Percentiles rank a stretch among this genome's conserved stretches.
These are phyloP conservation scores for Podospora pseudopauciseta DNA, from an alignment of 495 filamentous ascomycete genomes.

Conservation along the genomic window DNA sequence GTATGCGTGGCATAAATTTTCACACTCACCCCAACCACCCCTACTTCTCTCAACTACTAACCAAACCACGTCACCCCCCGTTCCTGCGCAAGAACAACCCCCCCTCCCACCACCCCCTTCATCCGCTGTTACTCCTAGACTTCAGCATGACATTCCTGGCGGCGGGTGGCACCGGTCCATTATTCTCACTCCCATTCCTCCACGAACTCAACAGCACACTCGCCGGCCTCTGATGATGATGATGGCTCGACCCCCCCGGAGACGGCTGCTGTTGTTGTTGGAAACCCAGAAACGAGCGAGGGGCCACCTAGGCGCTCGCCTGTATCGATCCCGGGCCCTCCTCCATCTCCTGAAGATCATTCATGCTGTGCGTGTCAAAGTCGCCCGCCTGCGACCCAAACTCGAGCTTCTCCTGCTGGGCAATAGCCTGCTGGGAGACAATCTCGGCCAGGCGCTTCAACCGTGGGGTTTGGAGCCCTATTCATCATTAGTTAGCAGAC, in stretches of 20 bases:
- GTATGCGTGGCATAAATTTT: background rate
- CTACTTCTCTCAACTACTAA: background rate
- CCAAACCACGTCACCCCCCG: too few relatives aligned
- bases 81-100: background rate
- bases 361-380: slow-evolving; percentile 35
- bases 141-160: slow-evolving; percentile 8
- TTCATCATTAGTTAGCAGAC: slow-evolving; percentile 15
- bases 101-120: background rate
- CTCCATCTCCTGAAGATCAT: slow-evolving; percentile 42
- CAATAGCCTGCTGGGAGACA: slow-evolving; percentile 90
- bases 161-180: background rate
- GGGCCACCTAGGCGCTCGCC: slow-evolving; percentile 34
- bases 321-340: slow-evolving; percentile 33
- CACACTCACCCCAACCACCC: background rate
- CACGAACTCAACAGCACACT: slow-evolving; percentile 22
- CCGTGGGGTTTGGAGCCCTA: slow-evolving; percentile 92
- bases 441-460: slow-evolving; percentile 95
- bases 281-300: slow-evolving; percentile 8
- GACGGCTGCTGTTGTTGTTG: slow-evolving; percentile 6
- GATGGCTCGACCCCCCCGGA: too few relatives aligned
- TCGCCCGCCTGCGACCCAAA: slow-evolving; percentile 37
- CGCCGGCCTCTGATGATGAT: slow-evolving; percentile 8
- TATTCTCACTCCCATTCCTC: slow-evolving; percentile 15
- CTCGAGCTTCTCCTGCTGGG: slow-evolving; percentile 84
- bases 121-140: slow-evolving; percentile 14